Evolutionary conservation across 257 asterid genomes (phyloP).

Genomic region (Fraxinus anomala): DNA sequence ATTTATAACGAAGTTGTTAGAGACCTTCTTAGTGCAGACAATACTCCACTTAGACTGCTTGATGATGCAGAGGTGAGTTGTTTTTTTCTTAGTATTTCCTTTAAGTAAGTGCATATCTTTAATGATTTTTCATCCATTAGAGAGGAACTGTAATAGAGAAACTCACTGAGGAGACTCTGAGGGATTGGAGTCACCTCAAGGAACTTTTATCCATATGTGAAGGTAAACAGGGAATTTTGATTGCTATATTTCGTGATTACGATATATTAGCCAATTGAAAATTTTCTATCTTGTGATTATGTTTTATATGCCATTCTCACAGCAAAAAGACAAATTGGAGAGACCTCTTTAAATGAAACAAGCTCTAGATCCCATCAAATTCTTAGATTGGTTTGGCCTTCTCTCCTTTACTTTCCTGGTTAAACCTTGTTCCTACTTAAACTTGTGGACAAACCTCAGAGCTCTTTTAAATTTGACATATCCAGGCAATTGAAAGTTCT

Average conservation of each 20-base stretch:
- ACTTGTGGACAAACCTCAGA: neutral
- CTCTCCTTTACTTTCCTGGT: conserved; percentile 19
- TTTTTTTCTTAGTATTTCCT: conserved; percentile 27
- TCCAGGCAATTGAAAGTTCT: conserved; percentile 96
- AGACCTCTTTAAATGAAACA: conserved; percentile 82
- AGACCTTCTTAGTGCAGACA: conserved; percentile 88
- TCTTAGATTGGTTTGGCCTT: conserved; percentile 80
- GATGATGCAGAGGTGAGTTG: conserved; percentile 97
- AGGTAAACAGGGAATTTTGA: conserved; percentile 46
- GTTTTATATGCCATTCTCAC: conserved; percentile 26
- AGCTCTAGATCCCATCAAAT: conserved; percentile 99
- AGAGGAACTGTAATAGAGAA: conserved; percentile 89
- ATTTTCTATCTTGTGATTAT: conserved; percentile 9
- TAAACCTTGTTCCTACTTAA: neutral
- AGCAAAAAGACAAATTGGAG: conserved; percentile 92
- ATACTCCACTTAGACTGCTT: conserved; percentile 74
- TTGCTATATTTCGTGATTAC: neutral
- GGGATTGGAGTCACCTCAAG: conserved; percentile 90
- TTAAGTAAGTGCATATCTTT: conserved; percentile 22
- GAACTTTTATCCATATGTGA: conserved; percentile 86
- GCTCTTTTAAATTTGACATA: conserved; percentile 4
- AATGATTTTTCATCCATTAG: conserved; percentile 44
- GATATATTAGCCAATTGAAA: neutral
- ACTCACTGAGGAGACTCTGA: conserved; percentile 91
- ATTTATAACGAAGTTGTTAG: conserved; percentile 94